Base-by-base conservation (phyloP, 169 alveolate genomes). In the Pseudocohnilembus persalinus region DNA sequence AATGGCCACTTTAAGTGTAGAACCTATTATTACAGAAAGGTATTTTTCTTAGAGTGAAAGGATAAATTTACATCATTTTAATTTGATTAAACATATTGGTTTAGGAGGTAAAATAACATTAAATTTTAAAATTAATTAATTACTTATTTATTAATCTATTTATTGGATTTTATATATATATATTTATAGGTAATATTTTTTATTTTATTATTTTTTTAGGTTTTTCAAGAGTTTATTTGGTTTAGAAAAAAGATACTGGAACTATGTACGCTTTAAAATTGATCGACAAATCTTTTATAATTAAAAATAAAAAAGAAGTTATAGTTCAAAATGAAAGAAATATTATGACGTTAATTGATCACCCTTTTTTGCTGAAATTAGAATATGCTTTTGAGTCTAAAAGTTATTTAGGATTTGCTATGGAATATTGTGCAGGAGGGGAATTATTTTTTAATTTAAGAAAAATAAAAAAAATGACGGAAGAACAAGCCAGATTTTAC, bases 201-300 rank as follows among this genome's bases (percentile, higher is more conserved):
- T n/a, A n/a, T n/a, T n/a, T n/a, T n/a, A n/a, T n/a, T n/a, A n/a
- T n/a, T n/a, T 49, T 4, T 11, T 11, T 49, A 49, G 68, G 68
- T 30, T 94, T 94, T 76, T 91, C 94, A 1, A 86, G 92, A 73
- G 96, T 94, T 1, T 88, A 89, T 87, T 86, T 94, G 64, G 95
- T 92, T 0, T 81, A 91, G 83, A 92, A 94, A 75, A 84, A 83
- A 68, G 92, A 90, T 75, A 89, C 92, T 29, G 92, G 92, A 32
- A 77, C 80, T 65, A 82, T 88, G 65, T 94, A 88, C 81, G 96
- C 97, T 6, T 83, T 94, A 90, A 94, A 94, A 85, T 77, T 94
- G 0, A 88, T 94, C 28, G 93, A 90, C 49, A 94, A 94, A 74
- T 74, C 85, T 29, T 85, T 84, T 31, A 77, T 94, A 0, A 73